Evolutionary conservation across 208 protist genomes (phyloP).

Genomic region (Crithidia expoeki): DNA sequence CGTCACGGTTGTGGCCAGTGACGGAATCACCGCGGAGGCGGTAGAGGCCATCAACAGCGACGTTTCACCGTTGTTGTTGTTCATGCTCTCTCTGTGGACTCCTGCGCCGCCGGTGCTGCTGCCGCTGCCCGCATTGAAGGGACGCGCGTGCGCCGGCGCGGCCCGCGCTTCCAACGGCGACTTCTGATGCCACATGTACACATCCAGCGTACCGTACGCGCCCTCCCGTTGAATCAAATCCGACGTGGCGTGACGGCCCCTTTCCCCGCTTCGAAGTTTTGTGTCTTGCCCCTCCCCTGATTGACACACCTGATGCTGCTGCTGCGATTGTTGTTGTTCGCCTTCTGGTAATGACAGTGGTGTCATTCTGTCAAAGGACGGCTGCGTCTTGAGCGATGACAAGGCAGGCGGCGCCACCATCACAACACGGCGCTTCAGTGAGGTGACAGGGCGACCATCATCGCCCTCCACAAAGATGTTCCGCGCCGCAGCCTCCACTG

Average conservation of each 20-base stretch:
- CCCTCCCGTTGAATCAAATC: no score
- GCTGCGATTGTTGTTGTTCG: background rate
- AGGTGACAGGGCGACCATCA: conserved; percentile 21
- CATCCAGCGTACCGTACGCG: conserved; percentile 7
- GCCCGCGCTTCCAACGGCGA: background rate
- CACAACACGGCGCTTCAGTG: conserved; percentile 6
- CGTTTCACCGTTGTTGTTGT: background rate
- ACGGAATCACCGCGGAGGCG: conserved; percentile 1
- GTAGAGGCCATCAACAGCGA: conserved; percentile 19
- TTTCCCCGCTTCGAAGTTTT: background rate
- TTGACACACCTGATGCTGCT: no score
- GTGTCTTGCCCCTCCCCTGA: background rate
- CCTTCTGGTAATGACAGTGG: background rate
- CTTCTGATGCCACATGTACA: conserved; percentile 16
- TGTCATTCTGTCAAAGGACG: background rate
- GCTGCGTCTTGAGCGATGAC: conserved; percentile 1
- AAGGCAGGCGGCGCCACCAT: background rate
- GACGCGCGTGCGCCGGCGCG: background rate
- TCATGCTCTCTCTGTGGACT: no score
- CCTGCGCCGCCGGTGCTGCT: background rate
- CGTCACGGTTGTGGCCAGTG: conserved; percentile 6
- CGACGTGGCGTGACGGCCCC: no score
- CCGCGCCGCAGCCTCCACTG: background rate
- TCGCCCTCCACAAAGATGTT: conserved; percentile 25
- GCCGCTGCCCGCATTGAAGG: background rate